Evolutionary conservation across 331 rosid species (phyloP), one percentile per base, ranked within the genome.

Genomic region (Rhamnella rubrinervis): DNA sequence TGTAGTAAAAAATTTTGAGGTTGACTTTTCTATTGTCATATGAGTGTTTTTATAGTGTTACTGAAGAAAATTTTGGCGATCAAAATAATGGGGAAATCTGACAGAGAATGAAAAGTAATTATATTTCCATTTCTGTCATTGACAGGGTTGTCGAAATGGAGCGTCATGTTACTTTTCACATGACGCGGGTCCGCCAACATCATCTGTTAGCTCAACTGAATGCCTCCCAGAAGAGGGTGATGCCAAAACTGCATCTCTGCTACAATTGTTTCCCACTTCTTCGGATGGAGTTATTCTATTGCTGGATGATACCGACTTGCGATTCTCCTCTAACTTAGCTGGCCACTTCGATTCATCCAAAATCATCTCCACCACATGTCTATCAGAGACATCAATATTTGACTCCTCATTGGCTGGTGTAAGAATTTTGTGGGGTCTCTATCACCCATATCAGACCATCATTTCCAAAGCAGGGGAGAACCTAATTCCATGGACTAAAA

Each of bases 101-200:
- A 31, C 35, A 0, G 35, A 3, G 35, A 31, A 31, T 31, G 35
- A 31, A 26, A 6, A 18, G 25, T 39, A 23, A 44, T 14, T 23
- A 44, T 26, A 23, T 26, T 20, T 41, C 38, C 8, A 59, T 59
- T 65, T 75, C 28, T 66, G 39, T 38, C 38, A 35, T 71, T 79
- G 46, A 69, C 83, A 92, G 95, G 96, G 96, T 65, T 92, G 96
- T 75, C 87, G 95, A 71, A 84, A 82, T 28, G 96, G 96, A 70
- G 81, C 49, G 51, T 80, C 88, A 14, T 92, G 96, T 75, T 15
- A 15, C 19, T 92, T 67, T 83, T 76, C 95, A 72, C 98, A 92
- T 52, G 81, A 71, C 71, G 56, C 40, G 80, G 81, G 68, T 71
- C 77, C 53, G 38, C 60, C 16, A 47, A 19, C 65, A 26, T 68